These are phyloP conservation scores for Exutisphaerella laricina DNA, from an alignment of 2,329 filamentous ascomycete species.

Conservation along the genomic window DNA sequence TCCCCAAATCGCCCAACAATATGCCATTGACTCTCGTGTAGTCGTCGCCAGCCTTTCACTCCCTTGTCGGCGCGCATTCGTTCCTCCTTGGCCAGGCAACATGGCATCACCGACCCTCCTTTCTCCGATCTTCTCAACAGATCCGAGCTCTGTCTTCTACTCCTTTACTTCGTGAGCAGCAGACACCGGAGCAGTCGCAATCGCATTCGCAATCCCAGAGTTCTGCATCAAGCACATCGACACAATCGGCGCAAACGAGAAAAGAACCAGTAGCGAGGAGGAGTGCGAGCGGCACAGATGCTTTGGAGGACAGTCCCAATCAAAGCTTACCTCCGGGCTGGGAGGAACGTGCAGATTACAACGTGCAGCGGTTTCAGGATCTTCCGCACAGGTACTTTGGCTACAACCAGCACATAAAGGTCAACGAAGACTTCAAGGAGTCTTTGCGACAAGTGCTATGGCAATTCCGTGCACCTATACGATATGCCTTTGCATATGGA, in stretches of 20 bases:
- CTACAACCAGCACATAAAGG: constrained; percentile 91
- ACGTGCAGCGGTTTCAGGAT: constrained; percentile 65
- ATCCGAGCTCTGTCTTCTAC: constrained; percentile 20
- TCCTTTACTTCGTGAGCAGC: constrained; percentile 18
- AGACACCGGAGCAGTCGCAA: constrained; percentile 15
- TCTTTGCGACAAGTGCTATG: constrained; percentile 79
- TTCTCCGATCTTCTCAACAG: constrained; percentile 18
- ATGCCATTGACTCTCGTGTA: constrained; percentile 16
- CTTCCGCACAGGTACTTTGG: constrained; percentile 78
- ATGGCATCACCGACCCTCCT: constrained; percentile 30
- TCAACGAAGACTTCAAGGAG: constrained; percentile 94
- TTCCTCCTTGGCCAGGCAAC: constrained; percentile 31
- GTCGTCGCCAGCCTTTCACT: constrained; percentile 28
- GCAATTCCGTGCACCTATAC: constrained; percentile 86
- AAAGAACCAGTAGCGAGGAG: not conserved
- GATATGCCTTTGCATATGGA: constrained; percentile 95
- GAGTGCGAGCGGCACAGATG: not conserved
- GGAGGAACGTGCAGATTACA: constrained; percentile 68
- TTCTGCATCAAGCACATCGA: constrained; percentile 7
- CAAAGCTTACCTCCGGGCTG: constrained; percentile 52
- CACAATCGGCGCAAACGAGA: not conserved
- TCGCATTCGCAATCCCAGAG: constrained; percentile 8
- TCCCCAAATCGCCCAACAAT: not conserved
- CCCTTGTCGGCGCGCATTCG: constrained; percentile 32
- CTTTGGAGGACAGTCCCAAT: constrained; percentile 20